Conservation (phyloP, 2,329 filamentous ascomycete species). For the Hypoxylon sp. region DNA sequence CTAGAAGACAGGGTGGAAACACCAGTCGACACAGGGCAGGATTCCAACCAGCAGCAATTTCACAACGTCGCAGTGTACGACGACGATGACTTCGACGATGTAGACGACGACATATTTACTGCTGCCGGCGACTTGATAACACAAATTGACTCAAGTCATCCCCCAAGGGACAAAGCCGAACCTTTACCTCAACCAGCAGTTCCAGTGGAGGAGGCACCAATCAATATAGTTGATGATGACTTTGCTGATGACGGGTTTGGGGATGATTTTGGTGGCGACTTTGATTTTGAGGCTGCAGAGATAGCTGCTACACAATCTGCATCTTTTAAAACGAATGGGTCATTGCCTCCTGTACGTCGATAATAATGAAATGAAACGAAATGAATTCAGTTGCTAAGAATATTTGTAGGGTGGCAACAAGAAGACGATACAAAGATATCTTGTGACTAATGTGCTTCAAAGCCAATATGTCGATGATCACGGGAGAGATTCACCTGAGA, state of each 20-base stretch:
- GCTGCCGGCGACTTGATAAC: slow-evolving; percentile 55
- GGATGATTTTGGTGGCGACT: slow-evolving; percentile 77
- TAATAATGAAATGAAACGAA: slow-evolving; percentile 40
- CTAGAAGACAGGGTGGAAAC: slow-evolving; percentile 29
- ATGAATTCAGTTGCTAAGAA: slow-evolving; percentile 65
- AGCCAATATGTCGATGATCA: slow-evolving; percentile 71
- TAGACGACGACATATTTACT: slow-evolving; percentile 68
- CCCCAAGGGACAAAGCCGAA: slow-evolving; percentile 23
- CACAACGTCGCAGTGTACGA: slow-evolving; percentile 42
- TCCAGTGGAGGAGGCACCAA: slow-evolving; percentile 15
- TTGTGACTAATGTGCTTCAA: slow-evolving; percentile 77
- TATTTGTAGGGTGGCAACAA: slow-evolving; percentile 71
- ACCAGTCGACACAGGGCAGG: slow-evolving; percentile 33
- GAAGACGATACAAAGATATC: slow-evolving; percentile 85
- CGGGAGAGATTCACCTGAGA: slow-evolving; percentile 70
- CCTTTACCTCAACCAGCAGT: slow-evolving; percentile 31
- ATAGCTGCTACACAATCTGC: slow-evolving; percentile 75
- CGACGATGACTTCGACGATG: slow-evolving; percentile 71
- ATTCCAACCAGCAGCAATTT: slow-evolving; percentile 17
- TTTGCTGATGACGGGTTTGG: slow-evolving; percentile 61
- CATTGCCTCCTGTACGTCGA: slow-evolving; percentile 64
- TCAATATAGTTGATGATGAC: slow-evolving; percentile 46
- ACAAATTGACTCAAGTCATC: slow-evolving; percentile 45
- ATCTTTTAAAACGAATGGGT: slow-evolving; percentile 52
- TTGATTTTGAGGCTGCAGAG: slow-evolving; percentile 82